Evolutionary conservation across 495 filamentous ascomycete genomes (phyloP).

Genomic region (Neurospora sp.): DNA sequence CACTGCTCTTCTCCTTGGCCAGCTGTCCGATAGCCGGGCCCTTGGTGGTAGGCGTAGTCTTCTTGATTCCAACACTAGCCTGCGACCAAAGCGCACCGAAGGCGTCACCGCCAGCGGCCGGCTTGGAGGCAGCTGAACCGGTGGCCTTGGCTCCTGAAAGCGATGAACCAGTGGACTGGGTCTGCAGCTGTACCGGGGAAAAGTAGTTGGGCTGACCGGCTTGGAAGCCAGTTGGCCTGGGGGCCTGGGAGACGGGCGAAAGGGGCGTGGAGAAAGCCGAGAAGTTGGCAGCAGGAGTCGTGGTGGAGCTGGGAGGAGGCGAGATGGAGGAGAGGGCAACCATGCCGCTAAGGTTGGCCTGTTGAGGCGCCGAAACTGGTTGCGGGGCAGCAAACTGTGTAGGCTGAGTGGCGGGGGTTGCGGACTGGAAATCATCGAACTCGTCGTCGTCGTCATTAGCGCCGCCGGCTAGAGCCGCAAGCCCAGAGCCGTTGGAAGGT

Average conservation of each 20-base stretch:
- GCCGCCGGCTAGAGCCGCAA: slow-evolving; percentile 41
- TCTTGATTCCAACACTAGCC: slow-evolving; percentile 71
- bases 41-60: slow-evolving; percentile 47
- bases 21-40: slow-evolving; percentile 79
- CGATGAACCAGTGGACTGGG: slow-evolving; percentile 14
- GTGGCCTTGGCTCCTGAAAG: slow-evolving; percentile 13
- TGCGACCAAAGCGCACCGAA: slow-evolving; percentile 81
- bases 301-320: slow-evolving; percentile 50
- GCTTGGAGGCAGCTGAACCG: slow-evolving; percentile 36
- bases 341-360: slow-evolving; percentile 67
- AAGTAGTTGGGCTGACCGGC: slow-evolving; percentile 86
- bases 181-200: slow-evolving; percentile 56
- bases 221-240: slow-evolving; percentile 63
- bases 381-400: slow-evolving; percentile 73
- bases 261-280: slow-evolving; percentile 45
- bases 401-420: slow-evolving; percentile 46
- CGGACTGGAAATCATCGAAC: slow-evolving; percentile 98
- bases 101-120: slow-evolving; percentile 58
- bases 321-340: slow-evolving; percentile 74
- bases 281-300: slow-evolving; percentile 43
- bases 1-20: slow-evolving; percentile 90
- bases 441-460: slow-evolving; percentile 80
- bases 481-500: slow-evolving; percentile 36
- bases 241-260: slow-evolving; percentile 30
- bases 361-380: slow-evolving; percentile 71